Evolutionary conservation across 2,329 filamentous ascomycete species (phyloP), one percentile per base, ranked within the genome.

Genomic region (Phialophora chinensis): DNA sequence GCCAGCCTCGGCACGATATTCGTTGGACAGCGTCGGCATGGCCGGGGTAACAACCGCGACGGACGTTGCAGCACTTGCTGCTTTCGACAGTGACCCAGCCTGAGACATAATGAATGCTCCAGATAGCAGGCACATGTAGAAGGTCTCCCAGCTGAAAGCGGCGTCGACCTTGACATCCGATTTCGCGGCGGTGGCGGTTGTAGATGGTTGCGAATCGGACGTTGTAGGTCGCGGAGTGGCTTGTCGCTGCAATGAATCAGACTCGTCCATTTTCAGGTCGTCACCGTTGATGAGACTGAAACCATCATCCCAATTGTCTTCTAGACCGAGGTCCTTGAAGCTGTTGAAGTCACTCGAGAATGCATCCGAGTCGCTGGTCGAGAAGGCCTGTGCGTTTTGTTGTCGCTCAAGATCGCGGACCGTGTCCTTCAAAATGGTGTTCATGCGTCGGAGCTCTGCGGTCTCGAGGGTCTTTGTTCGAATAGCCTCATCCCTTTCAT

Each of bases 81-180:
- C 73, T n/a, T 86, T 82, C 7, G 59, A 61, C 49, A 52, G 27
- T 23, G 89, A 84, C 53, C 88, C 87, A 72, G 88, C 88, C 80
- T 93, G 96, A 35, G 94, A 97, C 69, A 95, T 90, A 73, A 98
- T 93, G 76, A 97, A 97, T 61, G 95, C 95, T 76, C 95, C 95
- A 71, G 97, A 93, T 62, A 99, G 90, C 76, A 99, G 91, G 73
- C 97, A 91, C 92, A 97, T 96, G 90, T 78, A 98, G 85, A 74
- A 98, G 81, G 74, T 92, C 87, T 82, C 82, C 80, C 80, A 82
- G 75, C 80, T 82, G 74, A 82, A 81, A 60, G 92, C 91, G 74
- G 93, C 91, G 72, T 92, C 89, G 68, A 89, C 85, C 66, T 84
- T 71, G 50, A 66, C 60, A 47, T 72, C 68, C 25, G 53, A 55